phyloP scores from a whole-genome alignment of 1,284 basidiomycete genomes.

The Marasmius oreades region DNA sequence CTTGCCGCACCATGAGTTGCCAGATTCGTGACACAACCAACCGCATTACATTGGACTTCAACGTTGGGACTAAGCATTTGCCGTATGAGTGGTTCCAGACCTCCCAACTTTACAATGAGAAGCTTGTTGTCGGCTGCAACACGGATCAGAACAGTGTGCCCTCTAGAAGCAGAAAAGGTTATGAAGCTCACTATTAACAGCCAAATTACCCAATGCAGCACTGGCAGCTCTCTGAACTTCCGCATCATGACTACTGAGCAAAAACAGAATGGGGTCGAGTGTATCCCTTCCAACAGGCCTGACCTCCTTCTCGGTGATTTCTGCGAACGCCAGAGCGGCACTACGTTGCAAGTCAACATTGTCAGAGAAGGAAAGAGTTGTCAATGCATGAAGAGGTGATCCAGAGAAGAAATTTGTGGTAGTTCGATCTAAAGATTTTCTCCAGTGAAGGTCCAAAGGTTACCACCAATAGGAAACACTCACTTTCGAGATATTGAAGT shows the following conservation, averaged over 20 bases:
- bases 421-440: conserved; percentile 68
- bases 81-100: conserved; percentile 95
- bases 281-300: conserved; percentile 96
- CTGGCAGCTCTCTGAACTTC: conserved; percentile 98
- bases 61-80: conserved; percentile 99
- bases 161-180: conserved; percentile 19
- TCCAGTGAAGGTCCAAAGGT: conserved; percentile 14
- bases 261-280: conserved; percentile 96
- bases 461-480: conserved; percentile 26
- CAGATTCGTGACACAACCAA: conserved; percentile 98
- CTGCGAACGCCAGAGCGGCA: conserved; percentile 97
- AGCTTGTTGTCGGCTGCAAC: conserved; percentile 94
- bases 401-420: conserved; percentile 97
- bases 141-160: conserved; percentile 13
- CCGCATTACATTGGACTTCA: conserved; percentile 99
- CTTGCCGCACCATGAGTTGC: conserved; percentile 86
- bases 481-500: conserved; percentile 97
- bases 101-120: conserved; percentile 96
- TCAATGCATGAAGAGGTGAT: conserved; percentile 89
- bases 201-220: conserved; percentile 97
- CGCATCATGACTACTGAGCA: conserved; percentile 96
- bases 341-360: conserved; percentile 99
- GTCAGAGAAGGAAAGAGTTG: conserved; percentile 97
- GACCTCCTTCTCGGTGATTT: conserved; percentile 99
- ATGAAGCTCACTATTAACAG: conserved; percentile 85